A percentile compares a stretch with the other conserved stretches of the same genome.
These are phyloP conservation scores for Thalassiosira hispida DNA, from an alignment of 352 stramenopile species.

Conservation along the genomic window DNA sequence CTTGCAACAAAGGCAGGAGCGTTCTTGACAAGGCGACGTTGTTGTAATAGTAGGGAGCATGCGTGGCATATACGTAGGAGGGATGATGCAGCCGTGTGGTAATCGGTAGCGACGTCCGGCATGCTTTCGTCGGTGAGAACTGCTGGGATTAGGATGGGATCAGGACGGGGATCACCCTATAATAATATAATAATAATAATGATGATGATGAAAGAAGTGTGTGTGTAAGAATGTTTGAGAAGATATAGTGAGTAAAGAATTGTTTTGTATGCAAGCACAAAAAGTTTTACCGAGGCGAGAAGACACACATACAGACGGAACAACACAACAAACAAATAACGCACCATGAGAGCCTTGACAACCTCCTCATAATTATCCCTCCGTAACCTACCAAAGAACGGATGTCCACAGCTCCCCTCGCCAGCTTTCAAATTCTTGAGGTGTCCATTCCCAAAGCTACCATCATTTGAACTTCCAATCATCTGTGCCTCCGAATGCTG, in stretches of 20 bases:
- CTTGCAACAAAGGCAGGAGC: constrained; percentile 88
- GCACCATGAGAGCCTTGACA: constrained; percentile 79
- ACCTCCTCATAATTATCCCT: constrained; percentile 88
- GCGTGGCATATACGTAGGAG: constrained; percentile 87
- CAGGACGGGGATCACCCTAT: constrained; percentile 75
- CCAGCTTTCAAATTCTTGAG: constrained; percentile 70
- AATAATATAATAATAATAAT: constrained; percentile 12
- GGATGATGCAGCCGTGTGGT: constrained; percentile 86
- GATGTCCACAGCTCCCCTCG: constrained; percentile 67
- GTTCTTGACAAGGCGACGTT: constrained; percentile 89
- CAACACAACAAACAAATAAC: constrained; percentile 29
- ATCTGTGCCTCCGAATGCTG: constrained; percentile 72
- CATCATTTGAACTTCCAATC: no score
- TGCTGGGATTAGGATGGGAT: constrained; percentile 89
- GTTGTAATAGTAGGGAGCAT: constrained; percentile 89
- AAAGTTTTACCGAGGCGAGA: no score
- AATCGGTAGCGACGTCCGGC: constrained; percentile 84
- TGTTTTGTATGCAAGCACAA: no score
- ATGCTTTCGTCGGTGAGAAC: constrained; percentile 87
- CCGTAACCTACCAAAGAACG: constrained; percentile 87
- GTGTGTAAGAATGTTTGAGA: neutral
- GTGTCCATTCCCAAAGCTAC: constrained; percentile 71
- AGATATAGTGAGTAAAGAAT: no score
- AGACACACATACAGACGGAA: neutral
- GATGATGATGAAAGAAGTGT: neutral